Percentiles rank a stretch among this genome's conserved stretches.
These are phyloP conservation scores for Ceratobasidium sp. DNA, from an alignment of 1,284 basidiomycete genomes.

Conservation along the genomic window DNA sequence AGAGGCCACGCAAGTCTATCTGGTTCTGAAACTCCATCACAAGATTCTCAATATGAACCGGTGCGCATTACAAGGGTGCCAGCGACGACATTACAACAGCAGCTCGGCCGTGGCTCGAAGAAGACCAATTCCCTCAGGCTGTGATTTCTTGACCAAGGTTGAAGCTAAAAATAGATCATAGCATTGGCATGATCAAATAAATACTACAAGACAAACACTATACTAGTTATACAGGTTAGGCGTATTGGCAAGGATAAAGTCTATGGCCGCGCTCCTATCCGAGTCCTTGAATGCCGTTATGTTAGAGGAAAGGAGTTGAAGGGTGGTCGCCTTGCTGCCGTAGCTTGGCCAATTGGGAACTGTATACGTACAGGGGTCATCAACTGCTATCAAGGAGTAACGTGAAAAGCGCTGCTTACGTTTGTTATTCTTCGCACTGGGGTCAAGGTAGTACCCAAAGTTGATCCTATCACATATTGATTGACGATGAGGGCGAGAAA, in stretches of 20 bases:
- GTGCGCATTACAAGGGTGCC: no score
- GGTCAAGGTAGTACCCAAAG: slow-evolving; percentile 28
- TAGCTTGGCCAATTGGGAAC: neutral
- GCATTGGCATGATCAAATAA: no score
- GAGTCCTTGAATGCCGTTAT: slow-evolving; percentile 7
- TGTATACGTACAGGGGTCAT: neutral
- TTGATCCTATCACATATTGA: neutral
- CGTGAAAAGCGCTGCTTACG: neutral
- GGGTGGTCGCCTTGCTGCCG: neutral
- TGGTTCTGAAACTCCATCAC: no score
- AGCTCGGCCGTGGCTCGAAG: no score
- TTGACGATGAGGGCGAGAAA: neutral
- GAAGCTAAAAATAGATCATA: no score
- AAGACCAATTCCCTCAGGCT: no score
- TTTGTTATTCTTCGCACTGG: neutral
- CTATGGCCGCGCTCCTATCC: neutral
- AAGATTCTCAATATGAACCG: no score
- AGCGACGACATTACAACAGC: no score
- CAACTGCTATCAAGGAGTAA: no score
- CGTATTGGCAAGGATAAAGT: neutral
- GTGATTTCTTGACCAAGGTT: no score
- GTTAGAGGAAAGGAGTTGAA: slow-evolving; percentile 2
- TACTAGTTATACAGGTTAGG: neutral
- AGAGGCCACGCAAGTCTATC: no score
- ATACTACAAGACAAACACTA: neutral